Evolutionary conservation across 148 eudicot genomes (phyloP).

Genomic region (Amaranthus palmeri): DNA sequence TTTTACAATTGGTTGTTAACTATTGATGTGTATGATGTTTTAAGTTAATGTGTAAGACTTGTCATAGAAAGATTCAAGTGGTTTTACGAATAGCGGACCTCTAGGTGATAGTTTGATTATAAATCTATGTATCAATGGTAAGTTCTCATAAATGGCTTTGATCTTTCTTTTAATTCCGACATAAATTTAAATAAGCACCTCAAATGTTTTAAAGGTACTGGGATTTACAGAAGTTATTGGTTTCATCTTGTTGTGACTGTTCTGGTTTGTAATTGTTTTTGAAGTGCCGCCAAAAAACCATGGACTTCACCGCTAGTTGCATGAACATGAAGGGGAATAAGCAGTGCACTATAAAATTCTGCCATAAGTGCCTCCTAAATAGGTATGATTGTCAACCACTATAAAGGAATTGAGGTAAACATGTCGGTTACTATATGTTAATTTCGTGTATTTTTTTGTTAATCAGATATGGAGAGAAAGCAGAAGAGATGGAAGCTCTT

Average conservation of each 20-base stretch:
- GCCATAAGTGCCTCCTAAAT: slow-evolving; percentile 80
- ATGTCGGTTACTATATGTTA: no score
- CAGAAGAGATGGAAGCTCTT: slow-evolving; percentile 47
- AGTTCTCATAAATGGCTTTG: not conserved
- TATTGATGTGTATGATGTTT: no score
- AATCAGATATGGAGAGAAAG: slow-evolving; percentile 79
- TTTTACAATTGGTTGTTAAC: no score
- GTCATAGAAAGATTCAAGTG: not conserved
- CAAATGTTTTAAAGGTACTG: no score
- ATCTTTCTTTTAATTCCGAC: not conserved
- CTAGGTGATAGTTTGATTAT: no score
- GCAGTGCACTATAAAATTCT: slow-evolving; percentile 55
- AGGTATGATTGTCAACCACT: slow-evolving; percentile 36
- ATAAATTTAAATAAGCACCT: no score
- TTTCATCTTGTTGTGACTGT: not conserved
- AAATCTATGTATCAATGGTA: no score
- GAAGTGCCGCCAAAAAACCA: slow-evolving; percentile 89
- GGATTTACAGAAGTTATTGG: not conserved
- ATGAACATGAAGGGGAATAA: slow-evolving; percentile 51
- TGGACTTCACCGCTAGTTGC: slow-evolving; percentile 61
- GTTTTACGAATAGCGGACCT: not conserved
- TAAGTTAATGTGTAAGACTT: not conserved
- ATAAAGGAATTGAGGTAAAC: not conserved
- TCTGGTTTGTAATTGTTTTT: slow-evolving; percentile 11
- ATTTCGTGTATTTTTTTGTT: not conserved